Conservation (phyloP, 75 land plant species). For the Picea glauca region DNA sequence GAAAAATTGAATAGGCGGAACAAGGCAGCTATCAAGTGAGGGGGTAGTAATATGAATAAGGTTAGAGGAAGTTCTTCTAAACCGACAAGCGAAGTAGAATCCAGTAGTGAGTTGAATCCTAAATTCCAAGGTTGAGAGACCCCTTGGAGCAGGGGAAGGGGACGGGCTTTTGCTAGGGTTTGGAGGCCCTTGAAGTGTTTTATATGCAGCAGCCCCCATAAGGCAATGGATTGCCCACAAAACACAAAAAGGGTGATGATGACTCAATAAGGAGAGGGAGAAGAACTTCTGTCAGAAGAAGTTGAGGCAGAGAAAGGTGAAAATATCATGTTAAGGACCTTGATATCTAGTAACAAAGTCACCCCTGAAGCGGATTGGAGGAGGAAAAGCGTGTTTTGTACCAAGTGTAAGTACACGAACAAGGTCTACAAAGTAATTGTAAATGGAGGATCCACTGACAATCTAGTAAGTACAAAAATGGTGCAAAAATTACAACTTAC, state of each 20-base stretch:
- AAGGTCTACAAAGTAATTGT: neutral
- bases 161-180: neutral
- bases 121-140: neutral
- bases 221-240: neutral
- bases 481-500: neutral
- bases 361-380: neutral
- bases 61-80: neutral
- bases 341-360: neutral
- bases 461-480: neutral
- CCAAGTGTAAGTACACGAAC: neutral
- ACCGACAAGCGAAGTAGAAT: neutral
- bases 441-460: neutral
- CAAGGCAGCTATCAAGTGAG: neutral
- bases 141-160: neutral
- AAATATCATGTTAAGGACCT: neutral
- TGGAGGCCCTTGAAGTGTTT: neutral
- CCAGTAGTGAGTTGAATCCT: neutral
- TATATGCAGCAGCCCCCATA: neutral
- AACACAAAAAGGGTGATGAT: neutral
- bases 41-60: neutral
- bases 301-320: neutral
- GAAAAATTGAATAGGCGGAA: neutral
- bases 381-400: neutral
- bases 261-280: neutral
- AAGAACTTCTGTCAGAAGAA: neutral